Evolutionary conservation across 1,139 yeast species (phyloP).

Genomic region (Yamadazyma jaroonii): DNA sequence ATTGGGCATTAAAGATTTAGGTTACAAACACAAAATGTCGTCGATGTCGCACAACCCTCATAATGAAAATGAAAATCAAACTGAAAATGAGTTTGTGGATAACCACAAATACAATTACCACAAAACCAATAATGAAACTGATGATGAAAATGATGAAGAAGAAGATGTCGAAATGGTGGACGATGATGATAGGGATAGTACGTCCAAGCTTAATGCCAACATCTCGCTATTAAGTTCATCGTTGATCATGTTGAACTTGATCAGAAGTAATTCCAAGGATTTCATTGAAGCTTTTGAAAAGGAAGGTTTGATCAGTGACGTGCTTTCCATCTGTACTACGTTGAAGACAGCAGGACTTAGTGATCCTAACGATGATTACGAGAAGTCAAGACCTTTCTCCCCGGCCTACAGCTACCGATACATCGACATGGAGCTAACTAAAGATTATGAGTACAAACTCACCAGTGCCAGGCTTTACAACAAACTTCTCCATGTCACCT

Average conservation of each 20-base stretch:
- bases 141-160: too few relatives aligned
- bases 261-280: conserved; percentile 8
- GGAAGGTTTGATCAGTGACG: conserved; percentile 69
- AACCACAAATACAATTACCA: too few relatives aligned
- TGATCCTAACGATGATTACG: conserved; percentile 9
- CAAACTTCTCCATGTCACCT: conserved; percentile 18
- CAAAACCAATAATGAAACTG: conserved; percentile 6
- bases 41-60: conserved; percentile 10
- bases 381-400: conserved; percentile 10
- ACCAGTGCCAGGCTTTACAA: conserved; percentile 19
- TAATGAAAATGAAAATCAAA: conserved; percentile 7
- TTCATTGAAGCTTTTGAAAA: conserved; percentile 54
- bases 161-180: conserved; percentile 6
- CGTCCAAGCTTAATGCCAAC: conserved; percentile 12
- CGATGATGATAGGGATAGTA: conserved; percentile 10
- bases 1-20: conserved; percentile 21
- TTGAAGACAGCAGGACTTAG: conserved; percentile 11
- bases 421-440: conserved; percentile 33
- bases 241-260: conserved; percentile 12
- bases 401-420: conserved; percentile 24
- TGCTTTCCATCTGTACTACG: conserved; percentile 21
- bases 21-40: conserved; percentile 2
- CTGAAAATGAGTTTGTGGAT: conserved; percentile 5
- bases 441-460: conserved; percentile 25
- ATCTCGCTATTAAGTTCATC: conserved; percentile 12